Evolutionary conservation across 176 grass and related monocot genomes (phyloP), one percentile per base, ranked within the genome.

Genomic region (Avena eriantha): DNA sequence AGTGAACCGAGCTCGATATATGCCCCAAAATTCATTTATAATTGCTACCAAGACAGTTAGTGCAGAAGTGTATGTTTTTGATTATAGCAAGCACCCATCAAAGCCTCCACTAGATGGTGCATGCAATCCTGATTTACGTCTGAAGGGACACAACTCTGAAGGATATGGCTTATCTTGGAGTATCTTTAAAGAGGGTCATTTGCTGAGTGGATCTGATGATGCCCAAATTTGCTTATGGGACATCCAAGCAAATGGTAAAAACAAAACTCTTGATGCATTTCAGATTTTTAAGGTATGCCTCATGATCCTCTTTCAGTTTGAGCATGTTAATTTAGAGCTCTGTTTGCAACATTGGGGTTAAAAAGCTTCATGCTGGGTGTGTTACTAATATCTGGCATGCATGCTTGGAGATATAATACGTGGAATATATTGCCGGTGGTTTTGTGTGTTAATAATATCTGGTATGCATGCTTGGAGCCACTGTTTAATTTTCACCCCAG

Each of bases 161-260:
- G 97, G 97, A 36, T 99, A 96, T 96, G 97, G 97, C 60, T 88
- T 99, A 56, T 99, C 97, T 10, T 99, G 97, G 97, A 99, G 97
- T 73, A 55, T 92, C 50, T 94, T 99, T 83, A 99, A 99, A 85
- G 92, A 96, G 63, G 97, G 97, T 0, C 89, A 99, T 93, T 83
- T 99, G 85, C 91, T 99, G 63, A 99, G 97, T 90, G 94, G 97
- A 76, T 99, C 97, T 75, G 97, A 99, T 79, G 97, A 94, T 90
- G 89, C 94, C 80, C 97, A 96, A 86, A 96, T 96, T 51, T 99
- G 97, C 83, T 85, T 99, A 79, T 96, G 94, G 94, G 94, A 96
- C 61, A 96, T 93, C 76, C 94, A 91, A 88, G 80, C 85, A 34
- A 94, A 89, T 76, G 88, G 89, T 90, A 93, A 90, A 88, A 94